A percentile compares a stretch with the other conserved stretches of the same genome.
These are phyloP conservation scores for Fusarium sp. DNA, from an alignment of 2,329 filamentous ascomycete genomes.

Conservation along the genomic window DNA sequence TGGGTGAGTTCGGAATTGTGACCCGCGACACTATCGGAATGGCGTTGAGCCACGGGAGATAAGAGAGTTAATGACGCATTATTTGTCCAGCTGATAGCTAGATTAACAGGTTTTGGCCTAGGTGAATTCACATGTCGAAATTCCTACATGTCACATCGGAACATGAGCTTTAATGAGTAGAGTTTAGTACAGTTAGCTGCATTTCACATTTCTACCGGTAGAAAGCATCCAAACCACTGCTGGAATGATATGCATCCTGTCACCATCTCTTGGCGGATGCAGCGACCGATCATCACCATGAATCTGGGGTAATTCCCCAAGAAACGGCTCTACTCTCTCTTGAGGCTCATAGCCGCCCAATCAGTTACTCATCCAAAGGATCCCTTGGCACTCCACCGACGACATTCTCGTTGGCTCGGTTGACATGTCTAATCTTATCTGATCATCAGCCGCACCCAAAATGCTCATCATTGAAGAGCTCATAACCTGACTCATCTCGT, in stretches of 20 bases:
- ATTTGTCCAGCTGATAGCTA: too few relatives aligned
- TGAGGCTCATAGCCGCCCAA: not conserved
- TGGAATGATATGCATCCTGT: too few relatives aligned
- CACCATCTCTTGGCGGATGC: not conserved
- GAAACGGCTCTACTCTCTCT: not conserved
- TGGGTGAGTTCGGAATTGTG: conserved; percentile 3
- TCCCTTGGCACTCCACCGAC: not conserved
- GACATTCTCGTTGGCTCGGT: conserved; percentile 3
- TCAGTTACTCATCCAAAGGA: too few relatives aligned
- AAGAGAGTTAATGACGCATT: not conserved
- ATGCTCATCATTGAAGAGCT: not conserved
- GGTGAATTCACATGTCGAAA: too few relatives aligned
- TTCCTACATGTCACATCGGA: too few relatives aligned
- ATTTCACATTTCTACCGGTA: too few relatives aligned
- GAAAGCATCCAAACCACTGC: too few relatives aligned
- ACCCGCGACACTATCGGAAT: not conserved
- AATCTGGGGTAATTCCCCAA: conserved; percentile 1
- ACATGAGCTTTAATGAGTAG: too few relatives aligned
- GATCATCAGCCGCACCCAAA: conserved; percentile 12
- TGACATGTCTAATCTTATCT: conserved; percentile 34
- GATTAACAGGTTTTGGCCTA: too few relatives aligned
- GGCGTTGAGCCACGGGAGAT: not conserved
- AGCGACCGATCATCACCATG: not conserved
- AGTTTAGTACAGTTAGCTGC: too few relatives aligned
- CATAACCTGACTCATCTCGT: not conserved